phyloP scores from a whole-genome alignment of 176 grass and related monocot species.

The Melocanna baccifera region DNA sequence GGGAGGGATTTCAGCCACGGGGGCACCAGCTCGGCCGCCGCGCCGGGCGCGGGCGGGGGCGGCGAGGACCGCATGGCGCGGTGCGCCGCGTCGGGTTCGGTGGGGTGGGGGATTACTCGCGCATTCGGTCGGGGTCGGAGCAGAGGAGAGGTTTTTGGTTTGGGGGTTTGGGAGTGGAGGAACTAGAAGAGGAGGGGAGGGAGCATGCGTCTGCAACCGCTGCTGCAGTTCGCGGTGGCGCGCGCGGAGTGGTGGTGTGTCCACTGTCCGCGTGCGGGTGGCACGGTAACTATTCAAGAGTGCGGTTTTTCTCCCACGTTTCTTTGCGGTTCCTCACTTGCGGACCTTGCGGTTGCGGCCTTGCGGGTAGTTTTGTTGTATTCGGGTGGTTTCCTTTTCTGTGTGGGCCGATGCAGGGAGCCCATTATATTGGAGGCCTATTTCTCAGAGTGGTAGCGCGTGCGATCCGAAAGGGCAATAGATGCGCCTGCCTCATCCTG shows the following conservation, averaged over 20 bases:
- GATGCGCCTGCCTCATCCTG: no score
- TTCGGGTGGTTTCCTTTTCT: no score
- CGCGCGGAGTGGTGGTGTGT: background rate
- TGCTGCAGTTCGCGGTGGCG: background rate
- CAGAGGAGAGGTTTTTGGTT: background rate
- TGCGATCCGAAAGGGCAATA: background rate
- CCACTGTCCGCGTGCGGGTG: background rate
- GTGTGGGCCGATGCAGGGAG: background rate
- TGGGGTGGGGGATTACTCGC: background rate
- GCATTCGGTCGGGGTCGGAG: slow-evolving; percentile 41
- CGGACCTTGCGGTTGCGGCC: background rate
- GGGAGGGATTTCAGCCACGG: slow-evolving; percentile 76
- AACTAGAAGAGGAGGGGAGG: background rate
- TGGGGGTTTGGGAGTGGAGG: background rate
- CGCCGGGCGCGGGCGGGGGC: background rate
- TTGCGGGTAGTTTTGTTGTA: no score
- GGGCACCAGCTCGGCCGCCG: slow-evolving; percentile 35
- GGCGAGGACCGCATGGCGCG: slow-evolving; percentile 25
- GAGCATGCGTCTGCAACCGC: slow-evolving; percentile 20
- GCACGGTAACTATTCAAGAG: background rate
- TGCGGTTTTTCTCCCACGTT: no score
- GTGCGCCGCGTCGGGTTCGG: background rate
- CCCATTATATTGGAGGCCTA: background rate
- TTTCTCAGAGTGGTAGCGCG: background rate
- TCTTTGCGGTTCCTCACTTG: background rate